Base-by-base conservation (phyloP, 2,329 filamentous ascomycete genomes). In the Macroventuria anomochaeta region DNA sequence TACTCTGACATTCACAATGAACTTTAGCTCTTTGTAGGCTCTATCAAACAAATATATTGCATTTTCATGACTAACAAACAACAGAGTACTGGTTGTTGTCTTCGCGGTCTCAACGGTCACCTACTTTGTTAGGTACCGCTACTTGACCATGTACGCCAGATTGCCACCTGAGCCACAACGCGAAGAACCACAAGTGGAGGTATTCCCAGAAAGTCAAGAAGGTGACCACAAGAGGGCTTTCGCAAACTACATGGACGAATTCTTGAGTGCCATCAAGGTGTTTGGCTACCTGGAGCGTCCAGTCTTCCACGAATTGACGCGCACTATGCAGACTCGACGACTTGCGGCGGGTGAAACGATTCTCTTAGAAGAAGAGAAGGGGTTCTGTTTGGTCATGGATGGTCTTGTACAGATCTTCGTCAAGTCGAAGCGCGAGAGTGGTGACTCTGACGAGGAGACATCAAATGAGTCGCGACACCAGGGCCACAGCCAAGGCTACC, bases 241-340 rank as follows among this genome's bases (percentile, higher is more conserved):
- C 37, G 87, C 91, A n/a, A 99, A 93, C 72, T 99, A 99, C 65
- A 82, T 99, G 21, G 95, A 99, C 75, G 96, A 99, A 74, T 99
- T 99, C 66, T 80, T 99, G 18, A 97, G 93, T 71, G 95, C 96
- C 25, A 99, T 99, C 79, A 99, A 97, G 76, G 95, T 99, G 53
- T 99, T 99, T 76, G 95, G 95, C 7, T 99, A 97, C 70, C 80
- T 99, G 36, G 95, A 99, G 73, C 86, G 95, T 21, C 92, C 95
- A 0, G 95, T 99, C 34, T 99, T 99, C 69, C 96, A 99, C 70
- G 95, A 99, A 76, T 84, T 99, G 65, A 99, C 95, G 0, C 83
- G 95, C 55, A 97, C 93, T 54, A 99, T 99, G 95, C 95, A 99
- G 78, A 99, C 96, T 17, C 84, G 91, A 65, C 97, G 97, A 76